Evolutionary conservation across 2,329 filamentous ascomycete species (phyloP).

Genomic region (Aspergillus pseudoviridinutans): DNA sequence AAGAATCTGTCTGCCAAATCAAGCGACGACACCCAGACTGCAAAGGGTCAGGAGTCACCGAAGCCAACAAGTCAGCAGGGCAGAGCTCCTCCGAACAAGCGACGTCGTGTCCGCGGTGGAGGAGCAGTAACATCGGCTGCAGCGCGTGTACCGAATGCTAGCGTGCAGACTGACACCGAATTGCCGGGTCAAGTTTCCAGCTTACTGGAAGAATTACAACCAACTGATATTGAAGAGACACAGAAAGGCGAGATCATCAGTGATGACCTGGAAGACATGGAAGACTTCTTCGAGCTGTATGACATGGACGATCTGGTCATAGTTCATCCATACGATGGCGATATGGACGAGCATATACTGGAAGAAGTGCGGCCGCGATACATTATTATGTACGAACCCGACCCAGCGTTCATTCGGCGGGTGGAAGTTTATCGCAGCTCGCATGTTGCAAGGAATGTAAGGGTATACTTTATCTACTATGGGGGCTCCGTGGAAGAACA

Average conservation of each 20-base stretch:
- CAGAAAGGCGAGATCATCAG: slow-evolving; percentile 65
- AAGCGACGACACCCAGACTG: slow-evolving; percentile 17
- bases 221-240: slow-evolving; percentile 70
- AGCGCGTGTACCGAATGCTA: slow-evolving; percentile 67
- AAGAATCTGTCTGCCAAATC: slow-evolving; percentile 35
- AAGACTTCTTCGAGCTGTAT: slow-evolving; percentile 86
- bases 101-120: slow-evolving; percentile 78
- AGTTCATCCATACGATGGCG: slow-evolving; percentile 89
- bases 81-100: slow-evolving; percentile 75
- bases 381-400: slow-evolving; percentile 98
- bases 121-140: slow-evolving; percentile 56
- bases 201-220: slow-evolving; percentile 75
- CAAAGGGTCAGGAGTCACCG: slow-evolving; percentile 19
- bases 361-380: slow-evolving; percentile 91
- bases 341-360: slow-evolving; percentile 92
- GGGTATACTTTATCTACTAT: slow-evolving; percentile 97
- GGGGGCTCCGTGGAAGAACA: slow-evolving; percentile 93
- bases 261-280: slow-evolving; percentile 85
- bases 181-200: slow-evolving; percentile 76
- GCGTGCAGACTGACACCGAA: slow-evolving; percentile 70
- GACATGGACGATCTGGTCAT: slow-evolving; percentile 86
- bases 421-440: slow-evolving; percentile 96
- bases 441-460: slow-evolving; percentile 80
- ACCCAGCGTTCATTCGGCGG: slow-evolving; percentile 86
- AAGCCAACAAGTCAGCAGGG: slow-evolving; percentile 40